phyloP scores from a whole-genome alignment of 208 protist genomes.

The Acanthamoeba royreba region DNA sequence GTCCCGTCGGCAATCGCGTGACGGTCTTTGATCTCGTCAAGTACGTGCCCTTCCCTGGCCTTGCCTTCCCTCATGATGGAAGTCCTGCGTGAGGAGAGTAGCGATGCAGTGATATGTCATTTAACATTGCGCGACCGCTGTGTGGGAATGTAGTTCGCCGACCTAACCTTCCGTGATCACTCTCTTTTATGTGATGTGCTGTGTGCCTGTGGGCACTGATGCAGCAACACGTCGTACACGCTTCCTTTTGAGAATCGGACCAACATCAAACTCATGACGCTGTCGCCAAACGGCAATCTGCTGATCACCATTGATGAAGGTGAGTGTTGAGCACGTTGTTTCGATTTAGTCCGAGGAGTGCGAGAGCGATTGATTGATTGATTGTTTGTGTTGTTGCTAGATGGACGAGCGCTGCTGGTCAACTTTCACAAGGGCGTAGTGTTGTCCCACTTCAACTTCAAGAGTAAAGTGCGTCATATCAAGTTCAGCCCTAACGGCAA shows the following conservation, averaged over 20 bases:
- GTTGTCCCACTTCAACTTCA: slow-evolving; percentile 80
- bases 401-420: slow-evolving; percentile 74
- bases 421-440: slow-evolving; percentile 71
- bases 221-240: slow-evolving; percentile 39
- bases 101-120: neutral
- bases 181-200: neutral
- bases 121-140: neutral
- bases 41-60: slow-evolving; percentile 53
- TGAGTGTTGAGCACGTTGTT: neutral
- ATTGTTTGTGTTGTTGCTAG: neutral
- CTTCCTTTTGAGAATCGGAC: slow-evolving; percentile 71
- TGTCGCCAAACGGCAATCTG: slow-evolving; percentile 67
- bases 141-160: neutral
- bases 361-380: no score
- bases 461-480: slow-evolving; percentile 51
- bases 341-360: no score
- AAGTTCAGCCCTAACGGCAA: slow-evolving; percentile 75
- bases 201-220: no score
- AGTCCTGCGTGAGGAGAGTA: neutral
- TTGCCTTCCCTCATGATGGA: neutral
- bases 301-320: slow-evolving; percentile 68
- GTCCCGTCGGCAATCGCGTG: slow-evolving; percentile 86
- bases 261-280: slow-evolving; percentile 68
- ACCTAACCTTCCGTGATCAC: neutral
- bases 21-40: slow-evolving; percentile 83